Evolutionary conservation across 192 early-diverging fungal genomes (phyloP).

Genomic region (Lobosporangium transversale): DNA sequence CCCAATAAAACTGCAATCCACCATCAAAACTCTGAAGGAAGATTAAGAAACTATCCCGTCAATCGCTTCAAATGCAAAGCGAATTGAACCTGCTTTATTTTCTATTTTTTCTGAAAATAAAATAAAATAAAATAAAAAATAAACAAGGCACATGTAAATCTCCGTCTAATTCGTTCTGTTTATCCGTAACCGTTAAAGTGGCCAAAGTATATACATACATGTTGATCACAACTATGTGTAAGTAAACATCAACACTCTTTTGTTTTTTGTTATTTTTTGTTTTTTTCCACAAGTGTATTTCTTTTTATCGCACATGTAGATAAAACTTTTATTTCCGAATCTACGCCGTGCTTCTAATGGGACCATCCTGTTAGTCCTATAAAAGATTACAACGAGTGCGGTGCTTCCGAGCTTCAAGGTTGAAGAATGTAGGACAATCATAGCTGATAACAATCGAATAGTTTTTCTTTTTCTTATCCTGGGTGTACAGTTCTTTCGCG

Average conservation of each 20-base stretch:
- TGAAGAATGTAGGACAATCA: constrained; percentile 3
- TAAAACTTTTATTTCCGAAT: neutral
- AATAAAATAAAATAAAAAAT: neutral
- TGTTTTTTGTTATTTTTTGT: too few species aligned
- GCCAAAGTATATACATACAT: too few species aligned
- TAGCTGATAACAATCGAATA: neutral
- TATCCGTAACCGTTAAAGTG: too few species aligned
- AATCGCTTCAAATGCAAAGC: too few species aligned
- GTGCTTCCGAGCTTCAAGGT: neutral
- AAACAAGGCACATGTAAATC: neutral
- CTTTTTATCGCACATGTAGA: constrained; percentile 3
- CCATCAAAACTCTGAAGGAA: too few species aligned
- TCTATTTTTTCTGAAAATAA: neutral
- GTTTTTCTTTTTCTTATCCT: neutral
- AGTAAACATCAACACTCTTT: too few species aligned
- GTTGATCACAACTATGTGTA: too few species aligned
- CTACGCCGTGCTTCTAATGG: neutral
- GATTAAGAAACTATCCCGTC: too few species aligned
- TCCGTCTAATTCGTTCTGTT: neutral
- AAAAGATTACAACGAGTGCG: neutral
- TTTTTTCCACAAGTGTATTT: neutral
- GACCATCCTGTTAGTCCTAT: neutral
- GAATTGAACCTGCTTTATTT: too few species aligned
- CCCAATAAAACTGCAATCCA: too few species aligned
- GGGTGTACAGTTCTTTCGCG: neutral